Evolutionary conservation across 345 rosid genomes (phyloP), one percentile per base, ranked within the genome.

Genomic region (Luvunga scandens): DNA sequence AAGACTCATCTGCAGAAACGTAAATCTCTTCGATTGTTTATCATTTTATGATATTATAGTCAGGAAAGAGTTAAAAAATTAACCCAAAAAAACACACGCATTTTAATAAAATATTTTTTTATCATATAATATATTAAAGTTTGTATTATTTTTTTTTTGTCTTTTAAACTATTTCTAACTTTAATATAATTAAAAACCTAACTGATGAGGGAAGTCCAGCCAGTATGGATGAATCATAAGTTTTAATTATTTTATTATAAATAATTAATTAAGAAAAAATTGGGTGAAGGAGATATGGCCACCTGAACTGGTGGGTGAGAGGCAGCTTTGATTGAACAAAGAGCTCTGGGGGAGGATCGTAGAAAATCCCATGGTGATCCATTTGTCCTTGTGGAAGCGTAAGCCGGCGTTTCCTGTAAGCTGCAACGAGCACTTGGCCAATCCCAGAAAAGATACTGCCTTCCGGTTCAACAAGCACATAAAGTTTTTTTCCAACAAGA

Each of bases 301-400:
- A 93, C 98, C 95, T 91, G 87, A 77, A 83, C 38, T 89, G 85
- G 67, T 88, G 69, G 19, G 98, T 93, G 33, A 89, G 84, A 14
- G 89, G 87, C 24, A 90, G 87, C 86, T 90, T 95, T 22, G 87
- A 71, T 22, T 75, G 27, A 4, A 77, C 80, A 30, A 78, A 74
- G 22, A 68, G 78, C 59, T 81, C 84, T 25, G 84, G 55, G 24
- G 97, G 92, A 39, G 93, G 98, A 70, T 81, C 92, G 60, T 90
- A 83, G 34, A 75, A 83, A 8, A 72, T 78, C 76, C 79, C 77
- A 72, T 45, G 50, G 50, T 13, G 5, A 45, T 77, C 4, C 57
- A 0, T 62, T 50, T 48, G 76, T 39, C 18, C 80, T 5, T 61
- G 72, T 18, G 89, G 80, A 75, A 83, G 78, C 73, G 66, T 55